Base-by-base conservation (phyloP, 495 filamentous ascomycete species). In the Lasiosphaeria hispida region DNA sequence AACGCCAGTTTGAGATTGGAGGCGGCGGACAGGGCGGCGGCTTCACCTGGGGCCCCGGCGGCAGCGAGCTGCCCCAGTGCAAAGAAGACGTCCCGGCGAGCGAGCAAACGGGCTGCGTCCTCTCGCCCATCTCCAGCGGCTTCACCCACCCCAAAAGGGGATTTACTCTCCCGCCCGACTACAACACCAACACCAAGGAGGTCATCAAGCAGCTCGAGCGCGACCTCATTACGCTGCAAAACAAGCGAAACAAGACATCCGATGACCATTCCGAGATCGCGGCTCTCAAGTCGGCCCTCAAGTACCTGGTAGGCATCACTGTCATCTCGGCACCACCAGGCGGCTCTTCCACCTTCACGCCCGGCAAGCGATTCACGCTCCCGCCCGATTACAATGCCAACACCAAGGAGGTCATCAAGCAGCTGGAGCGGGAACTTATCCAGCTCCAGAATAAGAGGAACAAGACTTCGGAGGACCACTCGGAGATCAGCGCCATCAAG, bases 381-480 rank as follows among this genome's bases (percentile, higher is more conserved):
- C 60, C 66, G 14, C 56, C 61, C 8, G 66, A 69, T 38, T 40
- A 30, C 8, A 23, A 40, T 36, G 61, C 48, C 17, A 63, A 64
- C 60, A 38, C 59, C 45, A 69, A 71, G 62, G 23, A 65, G 17
- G 57, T 58, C 13, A 69, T 71, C 57, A 50, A 56, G 47, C 15
- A 38, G 14, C 62, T 71, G n/a, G 63, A 71, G 66, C 33, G 40
- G 34, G 49, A 60, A 6, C 57, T 71, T 13, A 48, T 55, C 15
- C 18, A 41, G n/a, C 63, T 71, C 8, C 63, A 69, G 54, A 71
- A 71, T 60, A 67, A 69, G 57, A 37, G n/a, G 38, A 18, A 60
- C 55, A 69, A 69, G 60, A 57, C 66, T n/a, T 17, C 56, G 8
- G 53, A 64, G 23, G 68, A 71, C 34, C 33, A 48, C 14, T 38